Percentiles rank a stretch among this genome's conserved stretches.
Conservation (phyloP, 352 stramenopile genomes). For the Phytophthora sp. region DNA sequence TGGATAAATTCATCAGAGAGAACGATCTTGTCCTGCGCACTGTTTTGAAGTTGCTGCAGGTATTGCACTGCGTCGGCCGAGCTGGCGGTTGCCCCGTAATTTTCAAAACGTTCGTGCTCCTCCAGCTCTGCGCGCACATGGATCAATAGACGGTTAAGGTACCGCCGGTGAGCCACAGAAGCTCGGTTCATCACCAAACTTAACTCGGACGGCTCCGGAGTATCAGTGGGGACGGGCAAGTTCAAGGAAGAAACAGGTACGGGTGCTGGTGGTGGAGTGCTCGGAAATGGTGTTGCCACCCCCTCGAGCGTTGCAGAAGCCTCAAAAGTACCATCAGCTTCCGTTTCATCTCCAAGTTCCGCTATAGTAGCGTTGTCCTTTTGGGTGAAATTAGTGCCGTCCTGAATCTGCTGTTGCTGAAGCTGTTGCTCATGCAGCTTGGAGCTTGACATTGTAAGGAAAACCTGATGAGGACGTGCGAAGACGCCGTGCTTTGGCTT, state of each 20-base stretch:
- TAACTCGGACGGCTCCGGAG: slow-evolving; percentile 61
- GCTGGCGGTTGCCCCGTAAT: slow-evolving; percentile 73
- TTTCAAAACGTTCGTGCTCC: slow-evolving; percentile 82
- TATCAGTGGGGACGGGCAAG: slow-evolving; percentile 31
- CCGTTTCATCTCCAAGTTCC: slow-evolving; percentile 31
- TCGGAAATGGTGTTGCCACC: slow-evolving; percentile 22
- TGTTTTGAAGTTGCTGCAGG: slow-evolving; percentile 87
- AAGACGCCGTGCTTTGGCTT: slow-evolving; percentile 84
- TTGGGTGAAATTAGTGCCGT: slow-evolving; percentile 29
- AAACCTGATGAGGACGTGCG: slow-evolving; percentile 76
- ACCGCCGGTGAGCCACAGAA: slow-evolving; percentile 72
- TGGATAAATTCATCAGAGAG: slow-evolving; percentile 88
- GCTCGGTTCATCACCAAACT: slow-evolving; percentile 64
- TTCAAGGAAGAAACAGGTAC: slow-evolving; percentile 22
- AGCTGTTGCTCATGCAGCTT: slow-evolving; percentile 63
- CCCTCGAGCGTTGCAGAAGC: slow-evolving; percentile 23
- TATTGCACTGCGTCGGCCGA: slow-evolving; percentile 87
- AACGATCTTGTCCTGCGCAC: slow-evolving; percentile 87
- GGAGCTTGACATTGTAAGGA: slow-evolving; percentile 63
- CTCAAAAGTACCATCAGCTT: slow-evolving; percentile 38
- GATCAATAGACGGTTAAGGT: slow-evolving; percentile 70
- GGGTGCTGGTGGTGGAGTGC: slow-evolving; percentile 33
- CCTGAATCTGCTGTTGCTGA: slow-evolving; percentile 43
- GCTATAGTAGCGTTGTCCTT: slow-evolving; percentile 34
- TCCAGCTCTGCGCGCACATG: slow-evolving; percentile 73